Evolutionary conservation across 2,329 filamentous ascomycete species (phyloP).

Genomic region (Pyricularia sp.): DNA sequence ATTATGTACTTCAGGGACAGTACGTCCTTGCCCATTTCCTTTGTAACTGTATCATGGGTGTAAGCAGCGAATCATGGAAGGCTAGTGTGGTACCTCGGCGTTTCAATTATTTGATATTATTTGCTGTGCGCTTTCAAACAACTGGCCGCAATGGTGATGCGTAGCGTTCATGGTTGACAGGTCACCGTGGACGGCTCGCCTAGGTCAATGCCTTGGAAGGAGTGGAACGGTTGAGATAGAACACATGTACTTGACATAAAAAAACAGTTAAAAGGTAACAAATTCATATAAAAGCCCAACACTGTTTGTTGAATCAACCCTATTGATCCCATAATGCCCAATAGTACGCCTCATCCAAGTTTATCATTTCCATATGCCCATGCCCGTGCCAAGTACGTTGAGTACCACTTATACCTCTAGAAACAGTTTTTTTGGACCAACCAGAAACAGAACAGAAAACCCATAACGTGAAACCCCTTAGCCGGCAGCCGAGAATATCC

Average conservation of each 20-base stretch:
- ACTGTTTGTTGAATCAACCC: constrained; percentile 3
- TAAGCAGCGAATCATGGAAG: neutral
- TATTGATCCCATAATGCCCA: neutral
- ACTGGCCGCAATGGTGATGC: neutral
- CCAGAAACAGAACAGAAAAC: neutral
- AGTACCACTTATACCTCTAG: constrained; percentile 12
- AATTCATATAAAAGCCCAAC: neutral
- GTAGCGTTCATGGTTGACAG: neutral
- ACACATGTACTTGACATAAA: neutral
- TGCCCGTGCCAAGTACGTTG: constrained; percentile 14
- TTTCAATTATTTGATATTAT: neutral
- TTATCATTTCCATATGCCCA: neutral
- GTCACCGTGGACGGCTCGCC: neutral
- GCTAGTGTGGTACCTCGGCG: neutral
- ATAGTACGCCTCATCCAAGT: neutral
- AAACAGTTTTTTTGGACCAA: constrained; percentile 4
- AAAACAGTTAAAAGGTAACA: neutral
- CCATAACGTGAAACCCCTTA: neutral
- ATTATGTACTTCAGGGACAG: neutral
- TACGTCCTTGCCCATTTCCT: neutral
- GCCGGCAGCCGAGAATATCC: constrained; percentile 31
- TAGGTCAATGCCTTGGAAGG: neutral
- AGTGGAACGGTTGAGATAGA: neutral
- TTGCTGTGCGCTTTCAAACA: neutral
- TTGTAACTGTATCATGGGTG: neutral